These are phyloP conservation scores for Peronosclerospora sorghi DNA, from an alignment of 352 stramenopile species.

Conservation along the genomic window DNA sequence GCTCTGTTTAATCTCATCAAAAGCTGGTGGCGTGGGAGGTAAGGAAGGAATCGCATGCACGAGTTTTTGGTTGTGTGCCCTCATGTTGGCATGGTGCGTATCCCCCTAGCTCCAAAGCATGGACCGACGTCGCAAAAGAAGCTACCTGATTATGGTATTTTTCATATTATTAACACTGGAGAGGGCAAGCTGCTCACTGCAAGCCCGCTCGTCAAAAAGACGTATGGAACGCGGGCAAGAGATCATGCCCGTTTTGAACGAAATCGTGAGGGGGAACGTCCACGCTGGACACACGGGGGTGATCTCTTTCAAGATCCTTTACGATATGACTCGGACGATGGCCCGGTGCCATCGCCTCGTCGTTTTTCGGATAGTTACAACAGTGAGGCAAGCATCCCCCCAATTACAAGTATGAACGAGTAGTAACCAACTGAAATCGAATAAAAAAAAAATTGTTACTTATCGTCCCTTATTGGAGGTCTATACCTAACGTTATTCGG, in stretches of 20 bases:
- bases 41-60: neutral
- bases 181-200: conserved; percentile 44
- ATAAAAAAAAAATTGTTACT: conserved; percentile 5
- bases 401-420: conserved; percentile 25
- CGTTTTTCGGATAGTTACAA: conserved; percentile 56
- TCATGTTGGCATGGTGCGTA: neutral
- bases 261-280: conserved; percentile 32
- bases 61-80: too few species aligned
- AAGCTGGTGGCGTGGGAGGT: conserved; percentile 71
- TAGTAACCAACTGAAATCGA: conserved; percentile 12
- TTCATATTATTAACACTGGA: conserved; percentile 76
- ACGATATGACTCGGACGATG: conserved; percentile 79
- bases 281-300: conserved; percentile 68
- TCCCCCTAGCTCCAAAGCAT: conserved; percentile 47
- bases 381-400: conserved; percentile 35
- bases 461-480: neutral
- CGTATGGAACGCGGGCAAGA: conserved; percentile 26
- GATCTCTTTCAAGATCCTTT: conserved; percentile 76
- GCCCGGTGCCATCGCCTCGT: conserved; percentile 40
- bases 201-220: conserved; percentile 43
- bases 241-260: conserved; percentile 6
- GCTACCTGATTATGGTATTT: conserved; percentile 77
- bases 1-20: conserved; percentile 73
- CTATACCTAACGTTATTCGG: too few species aligned
- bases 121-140: conserved; percentile 49